Evolutionary conservation across 176 grass and related monocot species (phyloP).

Genomic region (Aegilops tauschii): DNA sequence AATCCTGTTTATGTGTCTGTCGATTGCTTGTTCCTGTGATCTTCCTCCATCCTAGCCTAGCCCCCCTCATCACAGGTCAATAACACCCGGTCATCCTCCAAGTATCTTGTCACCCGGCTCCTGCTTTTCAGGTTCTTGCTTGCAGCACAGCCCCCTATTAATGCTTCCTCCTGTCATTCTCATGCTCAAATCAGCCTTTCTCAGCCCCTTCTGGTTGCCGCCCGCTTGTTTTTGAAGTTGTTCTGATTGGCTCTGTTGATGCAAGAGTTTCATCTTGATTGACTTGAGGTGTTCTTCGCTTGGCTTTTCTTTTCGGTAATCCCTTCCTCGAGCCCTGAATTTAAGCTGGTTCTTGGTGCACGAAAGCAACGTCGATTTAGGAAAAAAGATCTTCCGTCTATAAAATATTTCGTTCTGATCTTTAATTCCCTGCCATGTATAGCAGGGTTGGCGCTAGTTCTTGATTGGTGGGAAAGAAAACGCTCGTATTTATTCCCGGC

Average conservation of each 20-base stretch:
- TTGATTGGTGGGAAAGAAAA: neutral
- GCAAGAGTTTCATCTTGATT: neutral
- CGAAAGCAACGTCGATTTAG: neutral
- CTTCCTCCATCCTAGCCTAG: neutral
- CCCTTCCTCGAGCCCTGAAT: neutral
- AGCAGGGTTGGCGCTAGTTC: neutral
- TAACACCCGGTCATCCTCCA: conserved; percentile 5
- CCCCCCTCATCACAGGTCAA: neutral
- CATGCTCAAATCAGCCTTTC: neutral
- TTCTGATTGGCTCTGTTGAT: neutral
- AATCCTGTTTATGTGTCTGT: neutral
- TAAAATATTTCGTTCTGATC: neutral
- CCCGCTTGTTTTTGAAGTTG: neutral
- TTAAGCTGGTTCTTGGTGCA: neutral
- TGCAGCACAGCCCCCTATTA: conserved; percentile 10
- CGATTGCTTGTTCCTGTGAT: conserved; percentile 21
- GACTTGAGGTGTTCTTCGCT: neutral
- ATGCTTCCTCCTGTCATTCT: neutral
- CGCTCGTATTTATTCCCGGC: neutral
- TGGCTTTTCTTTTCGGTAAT: neutral
- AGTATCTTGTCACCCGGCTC: neutral
- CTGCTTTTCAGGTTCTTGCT: conserved; percentile 24
- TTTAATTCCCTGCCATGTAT: neutral
- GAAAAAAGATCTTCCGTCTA: neutral
- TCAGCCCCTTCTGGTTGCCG: neutral